Percentiles rank a stretch among this genome's conserved stretches.
Conservation (phyloP, 2,329 filamentous ascomycete species). For the Fusarium transvaalense region DNA sequence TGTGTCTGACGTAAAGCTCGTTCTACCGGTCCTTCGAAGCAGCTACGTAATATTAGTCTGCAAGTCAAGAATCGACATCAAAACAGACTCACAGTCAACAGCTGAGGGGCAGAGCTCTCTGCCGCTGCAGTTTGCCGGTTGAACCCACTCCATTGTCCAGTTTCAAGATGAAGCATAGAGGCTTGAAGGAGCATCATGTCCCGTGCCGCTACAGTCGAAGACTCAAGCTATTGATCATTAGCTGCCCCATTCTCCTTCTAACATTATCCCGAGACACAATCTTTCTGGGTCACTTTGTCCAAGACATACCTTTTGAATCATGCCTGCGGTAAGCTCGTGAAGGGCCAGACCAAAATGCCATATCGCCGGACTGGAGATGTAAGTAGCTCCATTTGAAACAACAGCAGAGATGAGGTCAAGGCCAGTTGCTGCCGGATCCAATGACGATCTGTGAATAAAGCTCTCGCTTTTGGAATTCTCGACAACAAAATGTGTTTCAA, state of each 20-base stretch:
- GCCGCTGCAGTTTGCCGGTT: constrained; percentile 38
- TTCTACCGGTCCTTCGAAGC: constrained; percentile 40
- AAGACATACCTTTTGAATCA: constrained; percentile 37
- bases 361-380: constrained; percentile 35
- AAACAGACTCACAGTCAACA: constrained; percentile 35
- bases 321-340: constrained; percentile 33
- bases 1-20: constrained; percentile 39
- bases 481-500: constrained; percentile 36
- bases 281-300: neutral
- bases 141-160: constrained; percentile 45
- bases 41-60: constrained; percentile 30
- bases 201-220: constrained; percentile 16
- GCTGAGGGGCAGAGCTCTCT: constrained; percentile 34
- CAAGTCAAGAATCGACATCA: neutral
- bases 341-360: constrained; percentile 47
- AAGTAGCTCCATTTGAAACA: constrained; percentile 40
- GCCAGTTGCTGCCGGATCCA: constrained; percentile 27
- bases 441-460: constrained; percentile 41
- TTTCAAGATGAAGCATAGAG: constrained; percentile 42
- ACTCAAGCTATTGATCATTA: constrained; percentile 31
- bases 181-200: constrained; percentile 44
- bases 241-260: neutral
- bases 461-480: constrained; percentile 38
- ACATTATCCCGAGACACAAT: neutral
- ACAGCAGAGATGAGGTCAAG: constrained; percentile 41